Percentiles rank a stretch among this genome's conserved stretches.
Evolutionary conservation across 108 stramenopile genomes (phyloP).

Genomic region (Poteriospumella lacustris): DNA sequence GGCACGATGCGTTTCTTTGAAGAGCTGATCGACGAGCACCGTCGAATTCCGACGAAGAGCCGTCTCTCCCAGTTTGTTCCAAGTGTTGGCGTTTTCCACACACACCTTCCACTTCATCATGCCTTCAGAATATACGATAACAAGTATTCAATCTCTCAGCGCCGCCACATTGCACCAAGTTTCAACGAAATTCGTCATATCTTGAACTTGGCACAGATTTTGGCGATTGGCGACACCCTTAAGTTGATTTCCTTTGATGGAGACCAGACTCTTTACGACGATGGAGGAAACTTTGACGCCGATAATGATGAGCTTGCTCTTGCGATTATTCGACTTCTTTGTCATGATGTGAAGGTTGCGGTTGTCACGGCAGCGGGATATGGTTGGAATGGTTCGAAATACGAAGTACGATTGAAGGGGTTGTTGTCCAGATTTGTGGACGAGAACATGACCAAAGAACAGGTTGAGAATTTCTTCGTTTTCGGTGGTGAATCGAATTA

Average conservation of each 20-base stretch:
- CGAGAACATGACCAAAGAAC: conserved; percentile 54
- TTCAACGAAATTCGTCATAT: conserved; percentile 89
- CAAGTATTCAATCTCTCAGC: conserved; percentile 68
- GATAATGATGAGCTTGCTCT: conserved; percentile 38
- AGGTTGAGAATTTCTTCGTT: conserved; percentile 75
- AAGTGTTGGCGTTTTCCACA: conserved; percentile 76
- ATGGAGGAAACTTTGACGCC: conserved; percentile 84
- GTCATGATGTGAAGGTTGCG: conserved; percentile 70
- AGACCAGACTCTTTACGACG: conserved; percentile 79
- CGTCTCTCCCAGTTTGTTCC: conserved; percentile 71
- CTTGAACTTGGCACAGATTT: conserved; percentile 78
- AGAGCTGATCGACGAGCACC: conserved; percentile 78
- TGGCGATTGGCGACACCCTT: conserved; percentile 73
- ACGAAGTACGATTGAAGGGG: conserved; percentile 73
- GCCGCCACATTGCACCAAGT: conserved; percentile 71
- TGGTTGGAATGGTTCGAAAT: conserved; percentile 74
- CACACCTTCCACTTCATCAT: conserved; percentile 63
- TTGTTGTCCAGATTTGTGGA: conserved; percentile 68
- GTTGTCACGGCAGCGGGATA: conserved; percentile 91
- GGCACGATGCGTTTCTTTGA: conserved; percentile 82
- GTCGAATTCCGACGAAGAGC: conserved; percentile 32
- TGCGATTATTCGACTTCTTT: conserved; percentile 47
- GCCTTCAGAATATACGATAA: conserved; percentile 76
- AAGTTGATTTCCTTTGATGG: conserved; percentile 82
- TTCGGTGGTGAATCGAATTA: conserved; percentile 92